Percentiles rank a stretch among this genome's conserved stretches.
phyloP scores from a whole-genome alignment of 257 asterid genomes.

The Ajuga chamaepitys region DNA sequence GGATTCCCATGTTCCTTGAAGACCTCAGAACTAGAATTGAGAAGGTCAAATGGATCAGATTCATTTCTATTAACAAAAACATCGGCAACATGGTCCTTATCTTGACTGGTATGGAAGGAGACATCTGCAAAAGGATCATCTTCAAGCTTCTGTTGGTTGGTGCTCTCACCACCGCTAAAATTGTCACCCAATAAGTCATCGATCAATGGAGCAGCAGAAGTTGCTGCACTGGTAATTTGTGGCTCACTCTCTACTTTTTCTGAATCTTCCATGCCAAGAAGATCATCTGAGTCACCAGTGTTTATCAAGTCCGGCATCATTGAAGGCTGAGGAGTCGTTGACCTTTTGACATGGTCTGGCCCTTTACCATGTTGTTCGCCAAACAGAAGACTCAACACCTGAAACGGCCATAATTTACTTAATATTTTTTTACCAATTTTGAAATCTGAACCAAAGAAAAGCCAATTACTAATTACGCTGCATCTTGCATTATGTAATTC shows the following conservation, averaged over 20 bases:
- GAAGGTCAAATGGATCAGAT: constrained; percentile 56
- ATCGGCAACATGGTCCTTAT: constrained; percentile 45
- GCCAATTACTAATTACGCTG: background rate
- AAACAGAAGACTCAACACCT: constrained; percentile 73
- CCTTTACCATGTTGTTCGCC: constrained; percentile 45
- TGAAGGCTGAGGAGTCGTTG: constrained; percentile 48
- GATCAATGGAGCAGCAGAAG: constrained; percentile 50
- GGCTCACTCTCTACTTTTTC: constrained; percentile 28
- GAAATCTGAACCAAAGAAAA: background rate
- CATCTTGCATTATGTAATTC: background rate
- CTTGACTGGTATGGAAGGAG: constrained; percentile 54
- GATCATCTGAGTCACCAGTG: constrained; percentile 60
- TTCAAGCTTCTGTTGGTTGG: constrained; percentile 36
- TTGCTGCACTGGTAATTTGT: constrained; percentile 22
- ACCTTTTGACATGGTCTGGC: constrained; percentile 29
- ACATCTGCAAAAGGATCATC: constrained; percentile 98
- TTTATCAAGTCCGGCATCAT: constrained; percentile 78
- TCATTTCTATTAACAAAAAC: constrained; percentile 56
- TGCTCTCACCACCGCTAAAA: constrained; percentile 27
- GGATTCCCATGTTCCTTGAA: constrained; percentile 27
- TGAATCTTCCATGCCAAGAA: constrained; percentile 40
- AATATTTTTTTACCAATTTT: background rate
- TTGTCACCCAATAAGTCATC: constrained; percentile 70
- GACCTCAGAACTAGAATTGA: constrained; percentile 42
- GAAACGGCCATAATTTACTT: constrained; percentile 7